Evolutionary conservation across 129 eudicot species (phyloP).

Genomic region (Flaveria sonorensis): DNA sequence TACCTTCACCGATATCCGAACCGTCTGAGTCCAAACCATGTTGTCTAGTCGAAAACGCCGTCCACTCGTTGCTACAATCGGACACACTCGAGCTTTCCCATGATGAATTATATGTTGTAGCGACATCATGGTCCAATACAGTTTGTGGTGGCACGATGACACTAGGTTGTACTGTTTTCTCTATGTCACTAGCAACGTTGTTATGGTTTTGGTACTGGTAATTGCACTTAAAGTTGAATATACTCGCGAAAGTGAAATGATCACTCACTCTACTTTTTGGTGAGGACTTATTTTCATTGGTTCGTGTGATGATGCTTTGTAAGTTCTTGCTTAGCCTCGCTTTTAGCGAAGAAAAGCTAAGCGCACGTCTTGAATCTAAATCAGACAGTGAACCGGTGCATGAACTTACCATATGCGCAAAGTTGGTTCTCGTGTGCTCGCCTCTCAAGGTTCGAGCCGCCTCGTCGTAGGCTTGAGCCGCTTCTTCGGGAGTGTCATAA

Average conservation of each 20-base stretch:
- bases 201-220: conserved; percentile 35
- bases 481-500: conserved; percentile 79
- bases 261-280: conserved; percentile 71
- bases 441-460: conserved; percentile 85
- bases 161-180: conserved; percentile 77
- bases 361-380: conserved; percentile 42
- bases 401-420: conserved; percentile 36
- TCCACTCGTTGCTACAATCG: conserved; percentile 59
- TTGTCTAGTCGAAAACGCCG: conserved; percentile 37
- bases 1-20: conserved; percentile 57
- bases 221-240: conserved; percentile 56
- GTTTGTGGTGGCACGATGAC: conserved; percentile 65
- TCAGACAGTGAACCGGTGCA: conserved; percentile 20
- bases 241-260: conserved; percentile 80
- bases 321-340: conserved; percentile 76
- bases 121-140: conserved; percentile 31
- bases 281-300: conserved; percentile 51
- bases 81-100: conserved; percentile 66
- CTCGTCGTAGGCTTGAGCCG: conserved; percentile 83
- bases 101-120: conserved; percentile 39
- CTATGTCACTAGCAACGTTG: conserved; percentile 39
- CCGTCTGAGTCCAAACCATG: conserved; percentile 60
- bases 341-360: conserved; percentile 69
- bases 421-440: conserved; percentile 73
- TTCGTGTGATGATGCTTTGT: conserved; percentile 69